A percentile compares a stretch with the other conserved stretches of the same genome.
Conservation (phyloP, 2,329 filamentous ascomycete genomes). For the Calonectria hawksworthii region DNA sequence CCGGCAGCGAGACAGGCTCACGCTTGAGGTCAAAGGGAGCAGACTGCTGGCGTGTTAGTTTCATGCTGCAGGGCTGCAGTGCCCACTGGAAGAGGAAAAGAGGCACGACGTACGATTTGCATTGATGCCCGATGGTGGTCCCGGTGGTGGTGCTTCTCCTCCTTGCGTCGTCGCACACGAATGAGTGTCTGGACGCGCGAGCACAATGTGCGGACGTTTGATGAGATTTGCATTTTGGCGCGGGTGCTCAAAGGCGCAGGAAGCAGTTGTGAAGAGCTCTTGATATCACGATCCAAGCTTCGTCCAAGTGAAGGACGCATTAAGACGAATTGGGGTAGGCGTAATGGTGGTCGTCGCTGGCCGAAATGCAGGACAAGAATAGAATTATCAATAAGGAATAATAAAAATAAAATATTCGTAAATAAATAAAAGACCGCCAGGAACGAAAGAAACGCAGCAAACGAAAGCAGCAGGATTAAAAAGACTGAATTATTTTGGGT, state of each 20-base stretch:
- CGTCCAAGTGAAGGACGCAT: conserved; percentile 20
- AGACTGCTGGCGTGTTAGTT: conserved; percentile 61
- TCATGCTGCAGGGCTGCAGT: not conserved
- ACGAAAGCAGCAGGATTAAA: conserved; percentile 21
- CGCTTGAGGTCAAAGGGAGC: conserved; percentile 71
- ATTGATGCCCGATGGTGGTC: conserved; percentile 38
- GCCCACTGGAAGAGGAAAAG: too few species aligned
- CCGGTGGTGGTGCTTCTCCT: conserved; percentile 48
- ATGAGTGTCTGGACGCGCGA: conserved; percentile 61
- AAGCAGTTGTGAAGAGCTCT: conserved; percentile 24
- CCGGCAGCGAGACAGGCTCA: conserved; percentile 66
- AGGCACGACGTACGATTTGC: conserved; percentile 59
- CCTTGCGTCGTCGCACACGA: conserved; percentile 56
- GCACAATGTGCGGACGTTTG: conserved; percentile 60
- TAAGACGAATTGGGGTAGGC: conserved; percentile 10
- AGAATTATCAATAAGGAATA: not conserved
- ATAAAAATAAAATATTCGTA: not conserved
- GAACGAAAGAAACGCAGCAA: not conserved
- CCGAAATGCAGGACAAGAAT: conserved; percentile 6
- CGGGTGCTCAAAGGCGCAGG: conserved; percentile 28
- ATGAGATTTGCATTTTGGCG: conserved; percentile 52
- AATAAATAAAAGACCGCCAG: not conserved
- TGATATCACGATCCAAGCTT: conserved; percentile 37
- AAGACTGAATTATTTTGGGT: not conserved
- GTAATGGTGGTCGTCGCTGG: conserved; percentile 11